Base-by-base conservation (phyloP, 768 basidiomycete genomes). In the Phylloporus sp. region DNA sequence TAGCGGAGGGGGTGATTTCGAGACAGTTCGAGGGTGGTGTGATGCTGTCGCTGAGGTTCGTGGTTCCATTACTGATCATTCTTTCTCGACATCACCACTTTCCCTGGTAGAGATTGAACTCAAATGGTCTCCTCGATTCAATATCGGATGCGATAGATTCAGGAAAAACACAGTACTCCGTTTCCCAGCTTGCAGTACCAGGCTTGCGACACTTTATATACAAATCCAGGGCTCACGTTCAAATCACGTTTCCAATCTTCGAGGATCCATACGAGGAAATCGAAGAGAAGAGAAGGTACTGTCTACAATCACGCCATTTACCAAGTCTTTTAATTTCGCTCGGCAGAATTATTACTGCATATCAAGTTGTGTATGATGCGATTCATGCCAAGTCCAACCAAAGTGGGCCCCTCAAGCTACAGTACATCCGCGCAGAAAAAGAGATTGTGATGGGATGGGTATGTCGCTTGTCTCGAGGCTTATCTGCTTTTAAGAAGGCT, bases 361-460 rank as follows among this genome's bases (percentile, higher is more conserved):
- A 99, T 67, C 93, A 97, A 69, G 80, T 73, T 6, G 67, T 97
- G 5, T 87, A 95, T 60, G 94, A 97, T 59, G 81, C 85, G 0
- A 85, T 99, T 16, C 95, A 98, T 62, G 89, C 88, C 8, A 88
- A 88, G 59, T 93, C 93, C 0, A 86, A 89, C 1, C 91, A 93
- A 61, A 82, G 82, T 47, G 80, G 80, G 2, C 78, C 87, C 1
- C 74, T 95, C 55, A 95, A 94, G 69, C 70, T 98, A 54, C 88
- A 95, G 55, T 97, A 90, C 63, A 75, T 95, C 12, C 81, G 84
- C 8, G 93, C 92, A 0, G 84, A 88, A 49, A 81, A 83, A 40
- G 97, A 97, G 72, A 85, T 85, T 49, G 84, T 95, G 24, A 81
- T 98, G 76, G 95, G 92, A 40, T 97, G 97, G 95, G 95, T 97